Percentiles rank a stretch among this genome's conserved stretches.
Evolutionary conservation across 768 basidiomycete genomes (phyloP).

Genomic region (Mycena epipterygia): DNA sequence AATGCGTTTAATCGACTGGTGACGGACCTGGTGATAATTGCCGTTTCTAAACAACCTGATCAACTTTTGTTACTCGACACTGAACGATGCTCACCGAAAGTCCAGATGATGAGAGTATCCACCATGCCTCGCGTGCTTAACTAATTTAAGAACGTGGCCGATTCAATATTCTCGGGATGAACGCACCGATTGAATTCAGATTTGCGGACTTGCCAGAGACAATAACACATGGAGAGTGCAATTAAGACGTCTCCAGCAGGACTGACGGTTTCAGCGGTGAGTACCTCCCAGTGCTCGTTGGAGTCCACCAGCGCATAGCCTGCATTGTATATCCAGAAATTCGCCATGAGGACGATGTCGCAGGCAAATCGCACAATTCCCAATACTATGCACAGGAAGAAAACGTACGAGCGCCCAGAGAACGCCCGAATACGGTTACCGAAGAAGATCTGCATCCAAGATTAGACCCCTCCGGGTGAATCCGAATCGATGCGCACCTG

Average conservation of each 20-base stretch:
- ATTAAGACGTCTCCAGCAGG: too few relatives aligned
- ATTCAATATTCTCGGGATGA: neutral
- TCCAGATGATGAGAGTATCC: neutral
- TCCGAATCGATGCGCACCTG: neutral
- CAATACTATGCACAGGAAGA: neutral
- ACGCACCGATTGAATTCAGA: neutral
- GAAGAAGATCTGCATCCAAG: neutral
- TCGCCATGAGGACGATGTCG: neutral
- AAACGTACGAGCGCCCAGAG: neutral
- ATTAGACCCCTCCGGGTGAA: too few relatives aligned
- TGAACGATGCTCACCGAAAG: neutral
- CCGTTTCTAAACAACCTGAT: neutral
- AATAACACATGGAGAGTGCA: too few relatives aligned
- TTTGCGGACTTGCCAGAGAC: too few relatives aligned
- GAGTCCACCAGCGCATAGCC: too few relatives aligned
- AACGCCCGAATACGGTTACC: neutral
- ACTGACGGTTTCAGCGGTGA: too few relatives aligned
- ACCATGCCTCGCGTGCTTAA: neutral
- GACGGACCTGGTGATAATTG: neutral
- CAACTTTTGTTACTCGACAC: neutral
- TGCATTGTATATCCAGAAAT: too few relatives aligned
- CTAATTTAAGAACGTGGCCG: too few relatives aligned
- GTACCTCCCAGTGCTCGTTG: too few relatives aligned
- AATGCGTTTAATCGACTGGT: neutral
- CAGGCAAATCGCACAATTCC: neutral